Evolutionary conservation across 768 basidiomycete genomes (phyloP), one percentile per base, ranked within the genome.

Genomic region (Fomitopsis serialis): DNA sequence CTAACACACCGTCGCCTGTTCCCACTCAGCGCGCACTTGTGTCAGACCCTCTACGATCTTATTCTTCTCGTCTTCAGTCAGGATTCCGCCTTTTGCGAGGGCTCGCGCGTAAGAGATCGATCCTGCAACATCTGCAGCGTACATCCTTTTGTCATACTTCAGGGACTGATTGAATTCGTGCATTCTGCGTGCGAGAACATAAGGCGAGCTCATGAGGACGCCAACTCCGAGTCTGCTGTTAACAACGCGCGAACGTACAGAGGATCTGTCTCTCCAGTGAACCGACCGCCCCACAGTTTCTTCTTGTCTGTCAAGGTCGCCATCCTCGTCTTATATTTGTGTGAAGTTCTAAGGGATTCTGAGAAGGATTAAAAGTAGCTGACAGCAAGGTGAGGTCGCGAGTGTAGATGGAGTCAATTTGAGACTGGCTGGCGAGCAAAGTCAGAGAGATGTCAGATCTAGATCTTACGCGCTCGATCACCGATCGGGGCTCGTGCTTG

Each of bases 91-190:
- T 40, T 83, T 80, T 11, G 82, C 74, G 54, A 98, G 76, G 1
- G 90, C 87, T 69, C 91, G 96, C 27, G 97, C 85, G 68, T 98
- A 98, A 3, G 97, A 96, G 64, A 97, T 95, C 17, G 96, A 98
- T 1, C 96, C 96, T 52, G 77, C 79, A 59, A 98, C 89, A 63
- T 99, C 97, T 23, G 84, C 93, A 10, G 82, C 80, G 66, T 94
- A 82, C 94, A 99, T 98, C 40, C 92, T 81, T 68, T 90, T 83
- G 68, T 98, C 96, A 70, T 98, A 99, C 58, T 81, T 84, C 61
- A 99, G 77, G 23, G 94, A 98, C 68, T 98, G 92, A 68, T 98
- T 98, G 76, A 96, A 98, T 27, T 84, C 89, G 70, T 97, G 92
- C 96, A 98, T 98, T 43, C 93, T 96, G 24, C n/a, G 50, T 42